Evolutionary conservation across 768 basidiomycete species (phyloP), one percentile per base, ranked within the genome.

Genomic region (Stropharia rugosoannulata): DNA sequence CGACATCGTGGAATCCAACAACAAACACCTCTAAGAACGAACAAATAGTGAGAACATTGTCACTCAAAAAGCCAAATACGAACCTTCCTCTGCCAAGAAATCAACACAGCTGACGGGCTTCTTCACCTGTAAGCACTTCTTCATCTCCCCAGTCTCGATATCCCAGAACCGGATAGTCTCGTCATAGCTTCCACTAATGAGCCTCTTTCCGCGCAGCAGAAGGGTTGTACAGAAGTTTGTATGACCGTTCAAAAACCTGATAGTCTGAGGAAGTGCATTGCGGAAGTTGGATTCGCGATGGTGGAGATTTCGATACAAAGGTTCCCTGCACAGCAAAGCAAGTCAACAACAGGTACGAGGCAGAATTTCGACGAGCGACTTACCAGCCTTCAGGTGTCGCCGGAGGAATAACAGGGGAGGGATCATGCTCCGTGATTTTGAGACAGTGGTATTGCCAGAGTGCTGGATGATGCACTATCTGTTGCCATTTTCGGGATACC

Each of bases 81-180:
- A 39, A 87, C 89, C 88, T 72, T 93, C 90, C 51, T 92, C 88
- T 1, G 84, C 81, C 59, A 91, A 72, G 68, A 90, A 95, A 66
- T 95, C 92, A 40, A 95, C 84, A 69, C 94, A 93, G 58, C 91
- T 91, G 35, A 95, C 91, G 1, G 93, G 89, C 62, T 93, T 95
- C 75, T 93, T 94, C 10, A 93, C 91, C 54, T 82, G 79, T 42
- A 94, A 65, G 61, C 89, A 91, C 63, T 88, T 90, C 71, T 87
- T 86, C 71, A 77, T 75, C 64, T 78, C 78, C 12, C 80, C 80
- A 0, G 75, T 80, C 49, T 80, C 77, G 10, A 96, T 80, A 66
- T 95, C 90, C 94, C 93, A 96, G 70, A 96, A 91, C 11, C 93
- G 80, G 57, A 96, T 95, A 1, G 90, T 93, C 69, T 94, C 93